Evolutionary conservation across 768 basidiomycete species (phyloP).

Genomic region (Lepiota brunneoincarnata): DNA sequence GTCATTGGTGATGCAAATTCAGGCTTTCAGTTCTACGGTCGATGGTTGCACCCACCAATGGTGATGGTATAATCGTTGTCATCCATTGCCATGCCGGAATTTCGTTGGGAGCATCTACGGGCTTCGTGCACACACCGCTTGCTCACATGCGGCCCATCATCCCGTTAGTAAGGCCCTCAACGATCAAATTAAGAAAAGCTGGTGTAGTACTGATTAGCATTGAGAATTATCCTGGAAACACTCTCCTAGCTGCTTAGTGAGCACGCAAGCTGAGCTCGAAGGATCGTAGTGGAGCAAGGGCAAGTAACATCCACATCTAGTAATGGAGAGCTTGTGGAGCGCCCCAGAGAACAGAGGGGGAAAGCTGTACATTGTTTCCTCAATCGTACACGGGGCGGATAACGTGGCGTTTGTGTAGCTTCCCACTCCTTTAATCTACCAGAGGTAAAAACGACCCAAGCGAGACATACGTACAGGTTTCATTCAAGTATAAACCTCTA

Average conservation of each 20-base stretch:
- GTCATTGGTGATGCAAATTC: background rate
- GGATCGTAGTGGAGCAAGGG: background rate
- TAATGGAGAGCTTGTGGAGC: background rate
- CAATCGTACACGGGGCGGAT: background rate
- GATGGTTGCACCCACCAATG: background rate
- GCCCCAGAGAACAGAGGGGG: background rate
- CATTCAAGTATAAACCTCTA: background rate
- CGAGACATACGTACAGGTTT: background rate
- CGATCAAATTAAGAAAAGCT: too few relatives aligned
- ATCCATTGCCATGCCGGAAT: background rate
- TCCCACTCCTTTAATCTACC: background rate
- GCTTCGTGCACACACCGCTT: background rate
- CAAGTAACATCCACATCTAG: background rate
- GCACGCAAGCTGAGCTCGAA: background rate
- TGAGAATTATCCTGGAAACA: background rate
- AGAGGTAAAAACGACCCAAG: background rate
- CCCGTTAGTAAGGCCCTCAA: too few relatives aligned
- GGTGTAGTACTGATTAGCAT: background rate
- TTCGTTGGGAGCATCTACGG: background rate
- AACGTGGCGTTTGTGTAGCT: constrained; percentile 3
- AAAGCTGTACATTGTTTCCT: background rate
- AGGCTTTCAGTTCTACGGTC: background rate
- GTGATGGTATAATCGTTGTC: background rate
- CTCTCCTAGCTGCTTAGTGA: background rate
- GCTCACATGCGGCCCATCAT: background rate